These are phyloP conservation scores for Coriolopsis trogii DNA, from an alignment of 1,284 basidiomycete genomes.

Conservation along the genomic window DNA sequence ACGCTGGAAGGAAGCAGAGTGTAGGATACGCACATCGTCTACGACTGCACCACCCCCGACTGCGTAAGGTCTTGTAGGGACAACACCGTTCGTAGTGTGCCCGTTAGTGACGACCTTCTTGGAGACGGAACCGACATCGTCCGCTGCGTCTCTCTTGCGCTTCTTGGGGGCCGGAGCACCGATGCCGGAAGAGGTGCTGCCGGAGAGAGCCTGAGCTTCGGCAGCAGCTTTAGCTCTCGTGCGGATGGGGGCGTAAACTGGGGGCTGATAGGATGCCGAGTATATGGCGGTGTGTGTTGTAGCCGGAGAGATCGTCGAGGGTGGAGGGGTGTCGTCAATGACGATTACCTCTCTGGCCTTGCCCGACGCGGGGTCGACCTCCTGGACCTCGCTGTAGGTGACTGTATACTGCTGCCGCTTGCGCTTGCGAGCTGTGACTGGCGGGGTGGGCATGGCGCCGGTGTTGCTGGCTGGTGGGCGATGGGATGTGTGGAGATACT, in stretches of 20 bases:
- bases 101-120: slow-evolving; percentile 59
- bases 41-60: slow-evolving; percentile 59
- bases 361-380: slow-evolving; percentile 76
- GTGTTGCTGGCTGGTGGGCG: slow-evolving; percentile 33
- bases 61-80: slow-evolving; percentile 61
- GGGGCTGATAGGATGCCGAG: slow-evolving; percentile 79
- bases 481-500: slow-evolving; percentile 50
- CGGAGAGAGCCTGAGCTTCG: slow-evolving; percentile 74
- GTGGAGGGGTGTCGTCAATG: slow-evolving; percentile 84
- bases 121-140: slow-evolving; percentile 61
- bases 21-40: slow-evolving; percentile 57
- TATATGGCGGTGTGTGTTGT: slow-evolving; percentile 63
- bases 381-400: slow-evolving; percentile 83
- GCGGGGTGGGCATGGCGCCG: slow-evolving; percentile 55
- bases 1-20: slow-evolving; percentile 17
- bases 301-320: slow-evolving; percentile 74
- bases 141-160: slow-evolving; percentile 71
- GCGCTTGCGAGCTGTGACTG: slow-evolving; percentile 73
- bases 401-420: slow-evolving; percentile 81
- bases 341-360: slow-evolving; percentile 81
- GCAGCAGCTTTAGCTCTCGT: slow-evolving; percentile 82
- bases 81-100: slow-evolving; percentile 47
- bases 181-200: slow-evolving; percentile 60
- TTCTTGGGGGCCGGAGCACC: slow-evolving; percentile 71
- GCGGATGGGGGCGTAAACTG: slow-evolving; percentile 71